Evolutionary conservation across 495 filamentous ascomycete genomes (phyloP).

Genomic region (Penicillium bialowiezense): DNA sequence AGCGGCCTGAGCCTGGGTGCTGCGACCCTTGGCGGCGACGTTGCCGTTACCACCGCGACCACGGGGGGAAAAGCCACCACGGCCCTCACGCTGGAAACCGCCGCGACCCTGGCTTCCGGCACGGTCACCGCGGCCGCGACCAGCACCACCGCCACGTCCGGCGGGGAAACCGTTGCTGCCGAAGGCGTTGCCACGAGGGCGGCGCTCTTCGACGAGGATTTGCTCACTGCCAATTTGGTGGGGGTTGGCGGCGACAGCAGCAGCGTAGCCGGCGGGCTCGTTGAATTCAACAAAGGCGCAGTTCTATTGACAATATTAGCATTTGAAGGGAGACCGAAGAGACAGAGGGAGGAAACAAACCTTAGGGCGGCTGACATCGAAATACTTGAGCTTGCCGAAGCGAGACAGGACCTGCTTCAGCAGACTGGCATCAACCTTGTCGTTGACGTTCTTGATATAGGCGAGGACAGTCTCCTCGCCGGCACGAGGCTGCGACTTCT

Average conservation of each 20-base stretch:
- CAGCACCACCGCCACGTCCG: constrained; percentile 50
- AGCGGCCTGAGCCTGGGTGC: constrained; percentile 49
- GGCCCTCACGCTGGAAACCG: constrained; percentile 63
- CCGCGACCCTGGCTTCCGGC: constrained; percentile 64
- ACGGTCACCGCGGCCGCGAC: constrained; percentile 69
- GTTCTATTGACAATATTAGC: constrained; percentile 55
- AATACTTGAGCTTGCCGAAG: constrained; percentile 78
- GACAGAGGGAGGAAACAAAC: constrained; percentile 47
- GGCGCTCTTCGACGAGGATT: constrained; percentile 85
- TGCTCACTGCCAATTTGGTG: constrained; percentile 77
- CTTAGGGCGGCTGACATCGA: constrained; percentile 88
- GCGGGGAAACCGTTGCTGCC: constrained; percentile 58
- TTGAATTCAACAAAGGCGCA: constrained; percentile 95
- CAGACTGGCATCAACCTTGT: constrained; percentile 69
- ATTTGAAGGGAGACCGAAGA: not conserved
- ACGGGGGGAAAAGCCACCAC: constrained; percentile 51
- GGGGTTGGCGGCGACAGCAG: constrained; percentile 80
- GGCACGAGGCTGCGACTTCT: constrained; percentile 71
- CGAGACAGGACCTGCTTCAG: constrained; percentile 62
- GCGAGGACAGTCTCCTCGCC: constrained; percentile 67
- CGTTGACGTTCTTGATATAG: constrained; percentile 92
- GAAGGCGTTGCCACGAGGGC: constrained; percentile 65
- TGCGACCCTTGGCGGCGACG: constrained; percentile 46
- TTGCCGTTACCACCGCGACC: constrained; percentile 55
- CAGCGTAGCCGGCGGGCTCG: constrained; percentile 70